A percentile compares a stretch with the other conserved stretches of the same genome.
Conservation (phyloP, 1,284 basidiomycete genomes). For the Fomitiporia mediterranea region DNA sequence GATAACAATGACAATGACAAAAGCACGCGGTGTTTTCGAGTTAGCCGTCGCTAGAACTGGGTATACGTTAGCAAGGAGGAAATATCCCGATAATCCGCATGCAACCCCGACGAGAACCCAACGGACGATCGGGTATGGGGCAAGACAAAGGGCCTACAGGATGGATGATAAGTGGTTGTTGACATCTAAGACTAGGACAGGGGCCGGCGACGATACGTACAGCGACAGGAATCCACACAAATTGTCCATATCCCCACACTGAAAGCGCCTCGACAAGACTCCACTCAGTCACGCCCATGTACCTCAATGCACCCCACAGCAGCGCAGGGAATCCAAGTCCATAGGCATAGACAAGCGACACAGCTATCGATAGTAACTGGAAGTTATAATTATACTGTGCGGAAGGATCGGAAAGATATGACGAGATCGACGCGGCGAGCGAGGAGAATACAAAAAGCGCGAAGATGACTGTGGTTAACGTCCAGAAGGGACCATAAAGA, state of each 20-base stretch:
- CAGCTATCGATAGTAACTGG: constrained; percentile 74
- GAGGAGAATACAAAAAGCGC: constrained; percentile 88
- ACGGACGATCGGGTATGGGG: constrained; percentile 72
- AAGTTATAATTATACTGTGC: constrained; percentile 76
- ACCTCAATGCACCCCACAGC: constrained; percentile 77
- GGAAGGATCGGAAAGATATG: constrained; percentile 65
- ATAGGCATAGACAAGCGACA: constrained; percentile 82
- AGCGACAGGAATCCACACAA: constrained; percentile 75
- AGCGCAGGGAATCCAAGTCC: constrained; percentile 75
- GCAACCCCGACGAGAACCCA: constrained; percentile 75
- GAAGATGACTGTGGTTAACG: constrained; percentile 88
- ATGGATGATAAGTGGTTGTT: not conserved
- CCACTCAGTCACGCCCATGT: constrained; percentile 83
- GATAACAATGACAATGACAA: constrained; percentile 67
- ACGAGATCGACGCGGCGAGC: constrained; percentile 76
- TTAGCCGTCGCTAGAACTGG: constrained; percentile 84
- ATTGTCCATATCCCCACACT: constrained; percentile 72
- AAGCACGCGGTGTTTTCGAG: constrained; percentile 74
- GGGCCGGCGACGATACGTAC: constrained; percentile 39
- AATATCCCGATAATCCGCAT: constrained; percentile 76
- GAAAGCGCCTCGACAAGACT: constrained; percentile 74
- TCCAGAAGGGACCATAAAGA: constrained; percentile 93
- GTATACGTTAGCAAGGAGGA: constrained; percentile 81
- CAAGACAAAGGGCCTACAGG: constrained; percentile 81
- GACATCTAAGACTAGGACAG: not conserved